Percentiles rank a stretch among this genome's conserved stretches.
Evolutionary conservation across 1,284 basidiomycete species (phyloP).

Genomic region (Cryptococcus sp.): DNA sequence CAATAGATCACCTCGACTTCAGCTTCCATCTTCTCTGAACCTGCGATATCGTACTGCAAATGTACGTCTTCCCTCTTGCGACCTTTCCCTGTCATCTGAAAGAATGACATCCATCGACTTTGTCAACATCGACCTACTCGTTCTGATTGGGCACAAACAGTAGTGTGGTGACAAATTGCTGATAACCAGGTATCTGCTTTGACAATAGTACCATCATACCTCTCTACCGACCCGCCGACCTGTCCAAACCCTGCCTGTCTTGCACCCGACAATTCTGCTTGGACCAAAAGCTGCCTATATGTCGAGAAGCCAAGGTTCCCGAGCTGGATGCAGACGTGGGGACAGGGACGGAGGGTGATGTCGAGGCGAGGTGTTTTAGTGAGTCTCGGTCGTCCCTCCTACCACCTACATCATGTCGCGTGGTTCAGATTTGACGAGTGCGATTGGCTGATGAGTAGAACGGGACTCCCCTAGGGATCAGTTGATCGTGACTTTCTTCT

Average conservation of each 20-base stretch:
- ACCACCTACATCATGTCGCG: not conserved
- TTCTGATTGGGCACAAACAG: too few species aligned
- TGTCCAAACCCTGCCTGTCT: conserved; percentile 79
- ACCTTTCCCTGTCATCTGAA: too few species aligned
- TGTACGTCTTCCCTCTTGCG: conserved; percentile 23
- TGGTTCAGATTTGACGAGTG: not conserved
- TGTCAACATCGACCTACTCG: too few species aligned
- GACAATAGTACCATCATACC: conserved; percentile 81
- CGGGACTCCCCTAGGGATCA: conserved; percentile 86
- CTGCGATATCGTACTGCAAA: conserved; percentile 44
- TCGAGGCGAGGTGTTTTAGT: conserved; percentile 94
- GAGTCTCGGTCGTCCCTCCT: conserved; percentile 43
- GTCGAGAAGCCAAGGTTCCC: conserved; percentile 70
- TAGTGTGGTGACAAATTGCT: not conserved
- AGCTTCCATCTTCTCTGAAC: conserved; percentile 30
- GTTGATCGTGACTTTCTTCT: conserved; percentile 80
- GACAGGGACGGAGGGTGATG: conserved; percentile 92
- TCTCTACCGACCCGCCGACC: conserved; percentile 72
- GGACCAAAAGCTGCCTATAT: conserved; percentile 83
- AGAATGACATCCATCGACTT: too few species aligned
- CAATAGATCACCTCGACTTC: not conserved
- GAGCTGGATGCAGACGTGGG: conserved; percentile 85
- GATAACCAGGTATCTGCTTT: conserved; percentile 75
- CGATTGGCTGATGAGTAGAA: conserved; percentile 48
- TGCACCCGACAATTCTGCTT: conserved; percentile 95